Evolutionary conservation across 140 eudicot species (phyloP), one percentile per base, ranked within the genome.

Genomic region (Cichorium intybus): DNA sequence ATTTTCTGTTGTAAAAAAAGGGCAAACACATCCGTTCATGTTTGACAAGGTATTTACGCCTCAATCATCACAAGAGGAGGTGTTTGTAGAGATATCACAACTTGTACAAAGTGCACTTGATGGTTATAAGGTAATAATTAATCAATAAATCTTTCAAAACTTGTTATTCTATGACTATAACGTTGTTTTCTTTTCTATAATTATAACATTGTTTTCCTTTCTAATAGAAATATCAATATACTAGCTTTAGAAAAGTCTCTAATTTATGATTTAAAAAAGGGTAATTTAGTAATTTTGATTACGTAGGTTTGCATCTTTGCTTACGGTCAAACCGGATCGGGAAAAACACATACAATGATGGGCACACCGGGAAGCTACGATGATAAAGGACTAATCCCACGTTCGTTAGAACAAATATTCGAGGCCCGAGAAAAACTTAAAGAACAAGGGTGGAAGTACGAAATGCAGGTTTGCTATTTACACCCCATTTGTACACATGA

Each of bases 101-200:
- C 95, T 94, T 77, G 95, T 94, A 3, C 99, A 94, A 67, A 94
- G 99, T 76, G 99, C 99, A 31, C 95, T 94, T 8, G 99, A 94
- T 69, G 99, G 99, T 41, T 94, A 94, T 69, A 94, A 89, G 99
- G 99, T 94, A 39, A 77, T 69, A 15, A 41, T 37, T 34, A 2
- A 26, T 1, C 10, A 1, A 37, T 0, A 37, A 37, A 37, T 37
- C n/a, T 10, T 37, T 37, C 46, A 37, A 37, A 26, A 37, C 10
- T 37, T 37, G n/a, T 37, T 4, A 10, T 11, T n/a, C 45, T 37
- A 10, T 37, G 11, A 2, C 4, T 26, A 2, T 26, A 2, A 26
- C n/a, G 0, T 26, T 1, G 3, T 26, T 26, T 26, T 5, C 29
- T 0, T 26, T 1, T 26, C 45, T 37, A 10, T 37, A 37, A 2